Base-by-base conservation (phyloP, 331 rosid species). In the Ulmus americana region DNA sequence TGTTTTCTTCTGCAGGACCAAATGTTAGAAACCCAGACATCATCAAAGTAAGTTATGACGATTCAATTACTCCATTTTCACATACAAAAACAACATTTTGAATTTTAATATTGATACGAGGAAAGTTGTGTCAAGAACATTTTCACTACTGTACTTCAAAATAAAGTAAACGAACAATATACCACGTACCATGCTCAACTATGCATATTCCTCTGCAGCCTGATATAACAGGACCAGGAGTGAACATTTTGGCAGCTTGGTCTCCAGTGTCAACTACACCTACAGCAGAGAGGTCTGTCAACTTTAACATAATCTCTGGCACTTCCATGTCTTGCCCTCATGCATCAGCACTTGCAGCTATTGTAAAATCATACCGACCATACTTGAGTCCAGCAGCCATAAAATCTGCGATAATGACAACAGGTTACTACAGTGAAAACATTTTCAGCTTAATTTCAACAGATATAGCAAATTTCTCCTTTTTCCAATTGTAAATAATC, bases 221-320 rank as follows among this genome's bases (percentile, higher is more conserved):
- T 57, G 86, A 88, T 63, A 72, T 81, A 48, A 79, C 88, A 63
- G 90, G 71, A 67, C 90, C 86, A 6, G 90, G 92, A 42, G 71
- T 85, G 80, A 85, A 85, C 65, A 80, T 83, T 57, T 73, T 85
- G 72, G 92, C 90, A 77, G 86, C 92, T 76, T 88, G 92, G 83
- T 83, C 95, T 59, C 95, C 85, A 3, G 68, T 71, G 0, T 64
- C 82, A 60, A 77, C 83, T 47, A 61, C 40, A 52, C 77, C 69
- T 43, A 81, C 89, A n/a, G 81, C 74, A 13, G 84, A 70, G 20
- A 42, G 16, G 81, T 55, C 91, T 15, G 79, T 79, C 6, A 3
- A 79, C 70, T 85, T 79, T 51, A 85, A 88, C 80, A 88, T 85
- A 59, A 71, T 81, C 58, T 88, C 90, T 1, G 83, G 91, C 73